These are phyloP conservation scores for Alternaria dauci DNA, from an alignment of 2,329 filamentous ascomycete genomes.

Conservation along the genomic window DNA sequence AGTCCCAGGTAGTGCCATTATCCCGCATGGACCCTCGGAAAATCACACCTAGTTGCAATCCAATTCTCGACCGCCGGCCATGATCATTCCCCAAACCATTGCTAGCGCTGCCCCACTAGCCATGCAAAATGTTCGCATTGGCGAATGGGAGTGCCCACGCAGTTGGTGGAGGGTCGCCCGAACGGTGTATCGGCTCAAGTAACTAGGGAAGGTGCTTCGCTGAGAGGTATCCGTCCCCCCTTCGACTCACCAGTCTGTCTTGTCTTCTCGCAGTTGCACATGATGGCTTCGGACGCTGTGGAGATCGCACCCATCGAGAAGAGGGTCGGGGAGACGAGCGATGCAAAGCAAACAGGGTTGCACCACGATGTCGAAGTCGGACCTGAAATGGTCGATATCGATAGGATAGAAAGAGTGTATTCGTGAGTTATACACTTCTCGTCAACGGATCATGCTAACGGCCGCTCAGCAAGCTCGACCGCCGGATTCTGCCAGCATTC, in stretches of 20 bases:
- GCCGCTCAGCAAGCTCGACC: constrained; percentile 61
- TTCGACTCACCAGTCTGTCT: constrained; percentile 19
- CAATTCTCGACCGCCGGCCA: constrained; percentile 8
- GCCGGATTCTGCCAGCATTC: constrained; percentile 74
- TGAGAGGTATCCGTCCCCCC: background rate
- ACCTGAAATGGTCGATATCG: constrained; percentile 44
- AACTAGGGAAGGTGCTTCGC: constrained; percentile 6
- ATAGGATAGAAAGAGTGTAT: constrained; percentile 50
- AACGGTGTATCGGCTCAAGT: constrained; percentile 32
- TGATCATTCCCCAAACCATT: constrained; percentile 21
- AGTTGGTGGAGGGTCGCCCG: constrained; percentile 5
- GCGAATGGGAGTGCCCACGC: constrained; percentile 21
- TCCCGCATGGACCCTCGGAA: constrained; percentile 12
- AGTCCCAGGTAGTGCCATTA: constrained; percentile 1
- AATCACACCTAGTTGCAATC: background rate
- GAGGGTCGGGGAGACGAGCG: constrained; percentile 23
- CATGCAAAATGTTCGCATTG: constrained; percentile 21
- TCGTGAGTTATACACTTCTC: constrained; percentile 33
- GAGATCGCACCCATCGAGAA: constrained; percentile 27
- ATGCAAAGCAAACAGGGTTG: constrained; percentile 35
- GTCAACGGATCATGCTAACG: constrained; percentile 11
- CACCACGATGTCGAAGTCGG: constrained; percentile 47
- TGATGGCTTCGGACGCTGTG: constrained; percentile 34
- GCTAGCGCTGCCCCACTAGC: constrained; percentile 36
- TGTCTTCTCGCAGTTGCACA: background rate